Evolutionary conservation across 257 asterid genomes (phyloP).

Genomic region (Striga asiatica): DNA sequence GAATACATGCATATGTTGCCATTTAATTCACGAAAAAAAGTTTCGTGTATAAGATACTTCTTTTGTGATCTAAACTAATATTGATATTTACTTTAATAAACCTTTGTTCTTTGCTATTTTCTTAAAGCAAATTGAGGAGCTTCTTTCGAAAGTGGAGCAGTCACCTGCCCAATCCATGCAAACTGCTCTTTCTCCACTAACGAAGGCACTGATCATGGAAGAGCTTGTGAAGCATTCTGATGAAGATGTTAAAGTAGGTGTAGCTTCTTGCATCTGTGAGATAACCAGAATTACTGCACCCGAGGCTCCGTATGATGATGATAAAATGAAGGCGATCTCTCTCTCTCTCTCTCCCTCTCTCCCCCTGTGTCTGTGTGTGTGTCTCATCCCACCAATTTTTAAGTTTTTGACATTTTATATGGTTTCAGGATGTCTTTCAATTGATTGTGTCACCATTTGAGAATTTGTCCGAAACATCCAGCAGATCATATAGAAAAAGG

Average conservation of each 20-base stretch:
- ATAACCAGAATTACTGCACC: slow-evolving; percentile 97
- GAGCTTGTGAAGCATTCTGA: slow-evolving; percentile 64
- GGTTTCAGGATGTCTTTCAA: slow-evolving; percentile 73
- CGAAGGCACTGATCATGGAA: slow-evolving; percentile 48
- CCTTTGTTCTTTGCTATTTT: slow-evolving; percentile 10
- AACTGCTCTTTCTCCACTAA: slow-evolving; percentile 56
- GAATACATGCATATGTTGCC: not conserved
- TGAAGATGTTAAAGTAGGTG: slow-evolving; percentile 74
- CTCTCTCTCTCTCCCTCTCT: not conserved
- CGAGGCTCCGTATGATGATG: slow-evolving; percentile 94
- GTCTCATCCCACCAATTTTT: not conserved
- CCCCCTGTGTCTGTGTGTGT: no score
- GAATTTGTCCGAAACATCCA: slow-evolving; percentile 51
- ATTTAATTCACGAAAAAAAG: slow-evolving; percentile 1
- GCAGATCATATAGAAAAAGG: slow-evolving; percentile 71
- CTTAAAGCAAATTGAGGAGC: slow-evolving; percentile 46
- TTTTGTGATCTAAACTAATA: slow-evolving; percentile 3
- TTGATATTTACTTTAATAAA: not conserved
- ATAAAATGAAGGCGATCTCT: slow-evolving; percentile 66
- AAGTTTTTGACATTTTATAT: slow-evolving; percentile 17
- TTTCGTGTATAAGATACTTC: not conserved
- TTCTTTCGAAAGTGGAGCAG: slow-evolving; percentile 83
- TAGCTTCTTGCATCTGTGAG: slow-evolving; percentile 95
- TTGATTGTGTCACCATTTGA: slow-evolving; percentile 85
- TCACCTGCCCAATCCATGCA: slow-evolving; percentile 74